Evolutionary conservation across 2,329 filamentous ascomycete genomes (phyloP).

Genomic region (Fusarium zealandicum): DNA sequence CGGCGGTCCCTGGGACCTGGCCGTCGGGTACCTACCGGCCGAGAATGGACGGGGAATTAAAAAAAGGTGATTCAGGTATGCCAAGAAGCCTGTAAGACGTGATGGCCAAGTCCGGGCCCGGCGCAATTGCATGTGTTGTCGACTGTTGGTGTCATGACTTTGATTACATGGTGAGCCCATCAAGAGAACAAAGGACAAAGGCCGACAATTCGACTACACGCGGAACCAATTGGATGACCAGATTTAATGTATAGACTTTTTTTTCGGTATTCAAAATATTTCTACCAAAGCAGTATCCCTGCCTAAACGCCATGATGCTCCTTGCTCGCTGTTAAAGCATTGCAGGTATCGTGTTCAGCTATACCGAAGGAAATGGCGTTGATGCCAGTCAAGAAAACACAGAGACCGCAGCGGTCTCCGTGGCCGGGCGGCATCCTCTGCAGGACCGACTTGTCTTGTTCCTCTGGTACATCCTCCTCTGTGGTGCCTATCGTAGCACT

Average conservation of each 20-base stretch:
- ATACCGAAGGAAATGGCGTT: slow-evolving; percentile 33
- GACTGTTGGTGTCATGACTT: slow-evolving; percentile 15
- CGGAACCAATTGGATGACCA: not conserved
- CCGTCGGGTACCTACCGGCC: not conserved
- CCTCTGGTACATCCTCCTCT: slow-evolving; percentile 10
- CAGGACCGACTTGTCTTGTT: slow-evolving; percentile 20
- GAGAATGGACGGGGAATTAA: not conserved
- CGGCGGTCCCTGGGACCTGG: not conserved
- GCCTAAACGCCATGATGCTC: slow-evolving; percentile 35
- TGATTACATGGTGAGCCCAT: slow-evolving; percentile 2
- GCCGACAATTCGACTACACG: not conserved
- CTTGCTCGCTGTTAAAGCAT: slow-evolving; percentile 38
- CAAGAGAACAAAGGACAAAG: not conserved
- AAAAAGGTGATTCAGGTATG: not conserved
- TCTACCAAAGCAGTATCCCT: slow-evolving; percentile 24
- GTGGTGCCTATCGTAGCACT: slow-evolving; percentile 13
- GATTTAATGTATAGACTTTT: slow-evolving; percentile 24
- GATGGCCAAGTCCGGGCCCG: not conserved
- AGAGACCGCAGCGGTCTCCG: slow-evolving; percentile 30
- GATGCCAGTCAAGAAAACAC: slow-evolving; percentile 30
- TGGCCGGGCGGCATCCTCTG: slow-evolving; percentile 26
- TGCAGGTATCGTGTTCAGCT: slow-evolving; percentile 27
- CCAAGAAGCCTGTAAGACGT: not conserved
- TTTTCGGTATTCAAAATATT: slow-evolving; percentile 25
- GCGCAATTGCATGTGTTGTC: not conserved